Percentiles rank a stretch among this genome's conserved stretches.
These are phyloP conservation scores for Kwoniella sp. DNA, from an alignment of 768 basidiomycete genomes.

Conservation along the genomic window DNA sequence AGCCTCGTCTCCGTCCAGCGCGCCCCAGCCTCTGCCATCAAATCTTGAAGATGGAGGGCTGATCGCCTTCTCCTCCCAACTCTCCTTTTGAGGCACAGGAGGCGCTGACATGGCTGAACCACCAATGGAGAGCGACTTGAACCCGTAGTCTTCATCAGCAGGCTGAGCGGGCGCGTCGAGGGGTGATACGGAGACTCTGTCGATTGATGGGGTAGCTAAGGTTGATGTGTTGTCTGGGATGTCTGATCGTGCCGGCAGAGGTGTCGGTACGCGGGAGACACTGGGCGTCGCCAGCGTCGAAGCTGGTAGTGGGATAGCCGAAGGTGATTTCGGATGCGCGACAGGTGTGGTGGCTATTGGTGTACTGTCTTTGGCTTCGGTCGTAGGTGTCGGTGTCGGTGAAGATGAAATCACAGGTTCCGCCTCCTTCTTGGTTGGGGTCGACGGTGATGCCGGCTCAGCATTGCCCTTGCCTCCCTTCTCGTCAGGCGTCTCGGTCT, in stretches of 20 bases:
- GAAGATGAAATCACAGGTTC: not conserved
- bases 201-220: constrained; percentile 33
- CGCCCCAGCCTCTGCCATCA: constrained; percentile 49
- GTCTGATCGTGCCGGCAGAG: constrained; percentile 17
- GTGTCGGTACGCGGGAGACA: constrained; percentile 28
- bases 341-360: constrained; percentile 9
- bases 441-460: not conserved
- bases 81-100: constrained; percentile 14
- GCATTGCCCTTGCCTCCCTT: not conserved
- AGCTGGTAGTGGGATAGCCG: constrained; percentile 41
- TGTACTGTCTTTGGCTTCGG: not conserved
- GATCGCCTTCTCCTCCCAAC: constrained; percentile 7
- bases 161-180: constrained; percentile 36
- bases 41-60: constrained; percentile 28
- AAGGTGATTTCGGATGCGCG: constrained; percentile 13
- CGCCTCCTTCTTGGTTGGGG: not conserved
- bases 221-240: constrained; percentile 8
- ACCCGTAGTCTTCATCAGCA: constrained; percentile 37
- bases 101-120: constrained; percentile 11
- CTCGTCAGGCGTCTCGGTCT: constrained; percentile 1
- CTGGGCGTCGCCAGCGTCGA: constrained; percentile 35
- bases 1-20: constrained; percentile 39
- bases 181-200: constrained; percentile 48
- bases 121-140: constrained; percentile 45
- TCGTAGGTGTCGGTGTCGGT: not conserved